phyloP scores from a whole-genome alignment of 805 yeast genomes.

The Phaffomyces thermotolerans region DNA sequence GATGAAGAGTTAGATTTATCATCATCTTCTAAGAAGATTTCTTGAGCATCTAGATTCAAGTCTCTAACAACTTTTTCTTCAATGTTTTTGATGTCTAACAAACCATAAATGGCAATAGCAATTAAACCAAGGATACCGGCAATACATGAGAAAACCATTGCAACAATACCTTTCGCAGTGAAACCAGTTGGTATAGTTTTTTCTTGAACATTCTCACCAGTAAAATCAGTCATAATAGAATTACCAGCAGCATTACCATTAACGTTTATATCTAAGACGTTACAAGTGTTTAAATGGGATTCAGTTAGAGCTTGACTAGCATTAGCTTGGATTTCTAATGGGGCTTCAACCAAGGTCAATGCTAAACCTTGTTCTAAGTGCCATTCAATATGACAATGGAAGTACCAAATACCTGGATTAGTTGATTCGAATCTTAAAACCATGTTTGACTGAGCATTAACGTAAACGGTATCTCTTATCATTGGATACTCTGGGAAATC shows the following conservation, averaged over 20 bases:
- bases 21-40: slow-evolving; percentile 6
- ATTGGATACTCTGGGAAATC: slow-evolving; percentile 69
- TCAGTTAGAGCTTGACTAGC: slow-evolving; percentile 52
- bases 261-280: slow-evolving; percentile 40
- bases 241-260: slow-evolving; percentile 91
- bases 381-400: slow-evolving; percentile 99
- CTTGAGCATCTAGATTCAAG: slow-evolving; percentile 14
- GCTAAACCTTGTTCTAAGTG: slow-evolving; percentile 94
- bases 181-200: slow-evolving; percentile 74
- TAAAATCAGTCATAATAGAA: slow-evolving; percentile 55
- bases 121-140: slow-evolving; percentile 79
- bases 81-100: slow-evolving; percentile 68
- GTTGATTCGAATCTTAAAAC: slow-evolving; percentile 83
- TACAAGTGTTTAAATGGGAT: slow-evolving; percentile 55
- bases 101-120: slow-evolving; percentile 76
- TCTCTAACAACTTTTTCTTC: slow-evolving; percentile 46
- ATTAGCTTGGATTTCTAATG: slow-evolving; percentile 51
- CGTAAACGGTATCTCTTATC: slow-evolving; percentile 76
- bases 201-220: slow-evolving; percentile 68
- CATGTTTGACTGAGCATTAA: slow-evolving; percentile 77
- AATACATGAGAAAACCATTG: slow-evolving; percentile 82
- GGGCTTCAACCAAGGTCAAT: slow-evolving; percentile 75
- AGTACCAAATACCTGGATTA: slow-evolving; percentile 97
- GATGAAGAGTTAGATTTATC: slow-evolving; percentile 1
- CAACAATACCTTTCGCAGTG: slow-evolving; percentile 93